phyloP scores from a whole-genome alignment of 257 asterid genomes.

The Nicotiana tomentosiformis region DNA sequence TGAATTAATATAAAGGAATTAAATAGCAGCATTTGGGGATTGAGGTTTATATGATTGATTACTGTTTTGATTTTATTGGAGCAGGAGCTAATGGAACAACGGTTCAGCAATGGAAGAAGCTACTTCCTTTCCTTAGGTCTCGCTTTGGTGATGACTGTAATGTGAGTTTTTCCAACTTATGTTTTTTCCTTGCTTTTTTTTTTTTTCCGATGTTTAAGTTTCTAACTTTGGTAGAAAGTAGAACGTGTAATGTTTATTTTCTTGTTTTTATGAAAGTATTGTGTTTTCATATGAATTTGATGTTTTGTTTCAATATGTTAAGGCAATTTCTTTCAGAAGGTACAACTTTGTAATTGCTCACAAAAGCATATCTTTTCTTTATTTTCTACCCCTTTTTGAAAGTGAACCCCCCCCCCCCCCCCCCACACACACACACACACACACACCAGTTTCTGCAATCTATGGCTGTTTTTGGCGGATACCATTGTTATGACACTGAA shows the following conservation, averaged over 20 bases:
- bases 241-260: not conserved
- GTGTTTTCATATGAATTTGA: not conserved
- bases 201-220: not conserved
- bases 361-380: not conserved
- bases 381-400: not conserved
- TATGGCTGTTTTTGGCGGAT: not conserved
- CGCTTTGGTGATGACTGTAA: constrained; percentile 81
- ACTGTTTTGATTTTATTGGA: not conserved
- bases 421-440: no score
- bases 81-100: constrained; percentile 96
- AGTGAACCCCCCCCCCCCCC: not conserved
- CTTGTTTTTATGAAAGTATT: not conserved
- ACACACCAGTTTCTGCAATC: not conserved
- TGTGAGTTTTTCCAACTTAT: constrained; percentile 44
- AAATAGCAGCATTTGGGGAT: not conserved
- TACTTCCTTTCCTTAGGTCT: constrained; percentile 79
- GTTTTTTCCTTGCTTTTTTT: not conserved
- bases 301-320: not conserved
- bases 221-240: not conserved
- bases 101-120: constrained; percentile 90
- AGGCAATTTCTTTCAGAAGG: not conserved
- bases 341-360: not conserved
- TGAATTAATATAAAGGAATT: not conserved
- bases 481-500: not conserved
- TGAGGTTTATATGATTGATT: not conserved